Base-by-base conservation (phyloP, 371 early-diverging fungal species). In the Mortierella sp. region DNA sequence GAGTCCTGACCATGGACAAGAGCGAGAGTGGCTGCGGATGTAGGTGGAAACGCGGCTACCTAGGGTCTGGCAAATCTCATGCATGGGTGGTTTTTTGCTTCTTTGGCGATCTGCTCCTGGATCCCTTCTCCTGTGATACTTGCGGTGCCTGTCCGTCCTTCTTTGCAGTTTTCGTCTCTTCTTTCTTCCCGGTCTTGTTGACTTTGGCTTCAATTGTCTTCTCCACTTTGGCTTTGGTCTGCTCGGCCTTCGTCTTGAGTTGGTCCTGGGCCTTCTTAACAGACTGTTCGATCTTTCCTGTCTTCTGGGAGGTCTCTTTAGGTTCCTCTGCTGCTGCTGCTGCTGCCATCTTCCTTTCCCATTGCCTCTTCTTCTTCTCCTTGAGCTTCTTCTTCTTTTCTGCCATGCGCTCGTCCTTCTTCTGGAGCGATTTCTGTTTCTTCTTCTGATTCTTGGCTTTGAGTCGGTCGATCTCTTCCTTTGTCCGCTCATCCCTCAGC, bases 311-410 rank as follows among this genome's bases (percentile, higher is more conserved):
- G 7, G 24, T 19, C 24, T n/a, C n/a, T n/a, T n/a, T n/a, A n/a
- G 37, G 24, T 46, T 34, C 48, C 16, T 40, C 62, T 14, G 66
- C 48, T 9, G 64, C 61, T 1, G 60, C 64, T 7, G 65, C 64
- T 7, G 63, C 63, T 3, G 74, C 74, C 68, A 63, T 63, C 53
- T 67, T 73, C 59, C 54, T 61, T 45, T 73, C 74, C 74, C 74
- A 73, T n/a, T 67, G 67, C 19, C 56, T 57, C 53, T 63, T 67
- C 68, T 73, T 74, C 61, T 74, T 74, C 60, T 74, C 74, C 68
- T 74, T 74, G 28, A 74, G 64, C 46, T 74, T 74, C 16, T 54
- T 56, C 29, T 74, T 74, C 57, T 74, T 46, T 21, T 60, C 57
- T 5, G 59, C 55, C 50, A 49, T 50, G 46, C 74, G 67, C 4